Conservation (phyloP, 148 eudicot species). For the Chenopodium suecicum region DNA sequence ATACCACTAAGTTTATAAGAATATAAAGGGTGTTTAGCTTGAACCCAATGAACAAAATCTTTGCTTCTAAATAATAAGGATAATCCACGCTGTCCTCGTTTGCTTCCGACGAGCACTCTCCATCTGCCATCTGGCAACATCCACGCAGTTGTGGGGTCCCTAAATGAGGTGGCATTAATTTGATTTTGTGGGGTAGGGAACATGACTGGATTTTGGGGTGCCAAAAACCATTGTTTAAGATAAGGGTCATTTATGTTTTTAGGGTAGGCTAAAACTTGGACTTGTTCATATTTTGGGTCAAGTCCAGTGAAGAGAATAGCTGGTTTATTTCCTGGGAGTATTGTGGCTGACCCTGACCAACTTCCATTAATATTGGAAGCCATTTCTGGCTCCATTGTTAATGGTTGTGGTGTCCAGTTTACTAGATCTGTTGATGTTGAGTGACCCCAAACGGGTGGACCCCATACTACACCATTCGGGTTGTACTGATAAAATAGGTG, state of each 20-base stretch:
- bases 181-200: constrained; percentile 33
- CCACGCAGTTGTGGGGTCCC: constrained; percentile 80
- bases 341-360: constrained; percentile 73
- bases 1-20: constrained; percentile 40
- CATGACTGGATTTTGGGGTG: constrained; percentile 48
- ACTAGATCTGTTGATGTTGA: constrained; percentile 62
- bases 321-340: constrained; percentile 47
- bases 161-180: constrained; percentile 40
- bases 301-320: constrained; percentile 65
- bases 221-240: constrained; percentile 56
- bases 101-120: constrained; percentile 43
- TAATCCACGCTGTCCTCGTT: constrained; percentile 24
- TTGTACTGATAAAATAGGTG: constrained; percentile 84
- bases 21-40: constrained; percentile 44
- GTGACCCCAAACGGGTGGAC: constrained; percentile 71
- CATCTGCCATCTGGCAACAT: constrained; percentile 38
- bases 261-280: constrained; percentile 66
- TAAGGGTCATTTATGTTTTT: constrained; percentile 53
- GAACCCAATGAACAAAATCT: constrained; percentile 52
- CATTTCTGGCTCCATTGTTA: constrained; percentile 43
- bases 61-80: constrained; percentile 50
- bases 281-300: constrained; percentile 38
- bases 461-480: constrained; percentile 50
- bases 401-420: constrained; percentile 61
- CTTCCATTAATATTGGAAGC: constrained; percentile 52